These are phyloP conservation scores for Catharanthus roseus DNA, from an alignment of 257 asterid species.

Conservation along the genomic window DNA sequence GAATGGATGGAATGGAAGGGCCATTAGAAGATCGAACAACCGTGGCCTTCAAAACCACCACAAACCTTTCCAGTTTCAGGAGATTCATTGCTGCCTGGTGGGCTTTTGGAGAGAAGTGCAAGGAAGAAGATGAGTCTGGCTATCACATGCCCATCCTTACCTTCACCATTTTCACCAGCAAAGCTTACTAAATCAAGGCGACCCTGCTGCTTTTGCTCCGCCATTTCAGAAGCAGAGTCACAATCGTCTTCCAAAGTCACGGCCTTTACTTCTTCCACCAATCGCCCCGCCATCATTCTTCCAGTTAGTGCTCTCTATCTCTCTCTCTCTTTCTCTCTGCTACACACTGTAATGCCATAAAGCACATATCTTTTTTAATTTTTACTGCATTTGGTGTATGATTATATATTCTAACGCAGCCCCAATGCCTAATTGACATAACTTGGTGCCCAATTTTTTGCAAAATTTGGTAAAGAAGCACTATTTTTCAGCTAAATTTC, in stretches of 20 bases:
- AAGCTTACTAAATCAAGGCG: constrained; percentile 20
- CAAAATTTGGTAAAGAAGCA: too few species aligned
- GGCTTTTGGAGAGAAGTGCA: background rate
- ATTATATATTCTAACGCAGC: background rate
- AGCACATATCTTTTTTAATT: background rate
- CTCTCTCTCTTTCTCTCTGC: background rate
- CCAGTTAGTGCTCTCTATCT: constrained; percentile 50
- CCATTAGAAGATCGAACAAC: background rate
- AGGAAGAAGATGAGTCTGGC: constrained; percentile 46
- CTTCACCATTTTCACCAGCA: constrained; percentile 15
- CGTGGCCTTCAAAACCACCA: constrained; percentile 7
- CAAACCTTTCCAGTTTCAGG: background rate
- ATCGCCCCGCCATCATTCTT: constrained; percentile 90
- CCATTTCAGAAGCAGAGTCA: constrained; percentile 32
- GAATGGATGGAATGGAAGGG: too few species aligned
- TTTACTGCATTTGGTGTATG: background rate
- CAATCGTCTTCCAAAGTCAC: constrained; percentile 16
- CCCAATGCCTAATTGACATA: background rate
- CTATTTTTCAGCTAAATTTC: background rate
- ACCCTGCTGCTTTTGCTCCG: constrained; percentile 35
- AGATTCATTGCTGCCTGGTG: background rate
- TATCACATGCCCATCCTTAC: constrained; percentile 32
- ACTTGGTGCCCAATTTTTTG: too few species aligned
- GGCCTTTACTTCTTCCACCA: constrained; percentile 35
- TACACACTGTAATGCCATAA: background rate